These are phyloP conservation scores for Flaveria ramosissima DNA, from an alignment of 129 eudicot species.

Conservation along the genomic window DNA sequence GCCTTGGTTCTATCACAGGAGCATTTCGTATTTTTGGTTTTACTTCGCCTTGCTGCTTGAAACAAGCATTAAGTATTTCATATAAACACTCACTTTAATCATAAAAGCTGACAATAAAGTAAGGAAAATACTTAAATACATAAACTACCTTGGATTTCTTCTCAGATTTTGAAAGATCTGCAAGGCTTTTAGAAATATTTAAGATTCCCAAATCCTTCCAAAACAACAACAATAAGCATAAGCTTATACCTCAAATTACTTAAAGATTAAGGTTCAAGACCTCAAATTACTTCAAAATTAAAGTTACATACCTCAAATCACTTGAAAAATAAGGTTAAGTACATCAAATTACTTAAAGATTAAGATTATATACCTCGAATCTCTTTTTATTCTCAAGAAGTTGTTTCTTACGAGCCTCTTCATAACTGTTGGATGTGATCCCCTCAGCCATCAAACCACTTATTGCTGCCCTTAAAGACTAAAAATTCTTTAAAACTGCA, in stretches of 20 bases:
- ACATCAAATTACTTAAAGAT: neutral
- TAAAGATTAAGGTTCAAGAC: too few relatives aligned
- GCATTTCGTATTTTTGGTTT: constrained; percentile 43
- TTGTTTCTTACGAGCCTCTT: constrained; percentile 70
- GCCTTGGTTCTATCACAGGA: constrained; percentile 59
- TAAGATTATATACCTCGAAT: constrained; percentile 51
- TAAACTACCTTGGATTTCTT: constrained; percentile 58
- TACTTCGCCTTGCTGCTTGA: constrained; percentile 47
- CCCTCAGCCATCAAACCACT: constrained; percentile 41
- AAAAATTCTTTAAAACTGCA: neutral
- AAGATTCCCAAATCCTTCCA: constrained; percentile 69
- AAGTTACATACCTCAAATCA: neutral
- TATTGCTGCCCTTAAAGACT: neutral
- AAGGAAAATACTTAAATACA: neutral
- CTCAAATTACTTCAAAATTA: too few relatives aligned
- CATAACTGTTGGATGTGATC: constrained; percentile 48
- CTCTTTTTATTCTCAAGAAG: constrained; percentile 62
- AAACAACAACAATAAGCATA: neutral
- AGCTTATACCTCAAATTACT: neutral
- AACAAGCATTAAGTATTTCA: neutral
- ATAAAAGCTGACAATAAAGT: neutral
- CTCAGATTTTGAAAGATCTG: constrained; percentile 55
- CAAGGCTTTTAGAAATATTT: constrained; percentile 58
- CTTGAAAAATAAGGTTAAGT: too few relatives aligned
- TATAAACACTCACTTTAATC: constrained; percentile 2